phyloP scores from a whole-genome alignment of 202 grass and related monocot genomes.

The Setaria italica region DNA sequence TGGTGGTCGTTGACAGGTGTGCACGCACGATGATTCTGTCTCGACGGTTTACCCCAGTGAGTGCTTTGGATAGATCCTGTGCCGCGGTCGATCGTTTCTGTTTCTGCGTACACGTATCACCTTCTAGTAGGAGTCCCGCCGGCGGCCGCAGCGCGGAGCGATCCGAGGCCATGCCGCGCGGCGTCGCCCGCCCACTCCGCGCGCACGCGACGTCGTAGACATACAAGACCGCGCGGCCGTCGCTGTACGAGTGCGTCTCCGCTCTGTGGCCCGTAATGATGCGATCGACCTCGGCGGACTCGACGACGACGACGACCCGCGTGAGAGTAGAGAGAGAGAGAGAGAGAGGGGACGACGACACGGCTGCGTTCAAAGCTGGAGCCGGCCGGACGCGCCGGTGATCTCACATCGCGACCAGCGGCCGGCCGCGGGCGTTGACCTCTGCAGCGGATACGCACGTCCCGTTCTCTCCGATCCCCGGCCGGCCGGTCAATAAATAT shows the following conservation, averaged over 20 bases:
- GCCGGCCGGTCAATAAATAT: not conserved
- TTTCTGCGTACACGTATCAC: not conserved
- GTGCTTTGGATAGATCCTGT: too few species aligned
- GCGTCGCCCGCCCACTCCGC: too few species aligned
- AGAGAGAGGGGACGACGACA: not conserved
- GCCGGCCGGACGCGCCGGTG: too few species aligned
- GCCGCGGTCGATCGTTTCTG: not conserved
- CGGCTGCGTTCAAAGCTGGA: slow-evolving; percentile 16
- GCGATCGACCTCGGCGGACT: not conserved
- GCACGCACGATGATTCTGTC: not conserved
- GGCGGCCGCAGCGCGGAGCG: too few species aligned
- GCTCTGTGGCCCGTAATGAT: too few species aligned
- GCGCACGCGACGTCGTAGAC: not conserved
- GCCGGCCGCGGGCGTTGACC: not conserved
- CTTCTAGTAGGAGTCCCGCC: not conserved
- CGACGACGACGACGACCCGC: not conserved
- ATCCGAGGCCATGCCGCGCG: not conserved
- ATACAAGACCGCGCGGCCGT: too few species aligned
- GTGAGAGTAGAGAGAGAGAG: not conserved
- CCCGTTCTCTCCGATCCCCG: too few species aligned
- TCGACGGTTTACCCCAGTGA: not conserved
- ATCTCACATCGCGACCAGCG: too few species aligned
- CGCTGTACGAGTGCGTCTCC: too few species aligned
- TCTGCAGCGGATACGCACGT: too few species aligned
- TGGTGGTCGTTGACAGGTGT: not conserved